A percentile compares a stretch with the other conserved stretches of the same genome.
phyloP scores from a whole-genome alignment of 2,329 filamentous ascomycete genomes.

The Verticillium alfalfae region DNA sequence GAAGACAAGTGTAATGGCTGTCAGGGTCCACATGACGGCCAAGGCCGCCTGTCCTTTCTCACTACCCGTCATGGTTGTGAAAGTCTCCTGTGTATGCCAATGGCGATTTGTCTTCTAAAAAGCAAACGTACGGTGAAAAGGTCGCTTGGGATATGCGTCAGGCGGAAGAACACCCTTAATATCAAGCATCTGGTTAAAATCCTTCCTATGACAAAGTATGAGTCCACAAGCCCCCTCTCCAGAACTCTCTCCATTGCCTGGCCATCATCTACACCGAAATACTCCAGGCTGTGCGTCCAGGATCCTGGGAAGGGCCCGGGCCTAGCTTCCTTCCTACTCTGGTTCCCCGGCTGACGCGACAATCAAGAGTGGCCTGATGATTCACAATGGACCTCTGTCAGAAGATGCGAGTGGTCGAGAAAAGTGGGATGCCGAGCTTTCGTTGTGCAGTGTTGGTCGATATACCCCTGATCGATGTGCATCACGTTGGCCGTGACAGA shows the following conservation, averaged over 20 bases:
- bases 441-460: not conserved
- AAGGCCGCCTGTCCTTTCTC: not conserved
- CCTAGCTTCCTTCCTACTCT: not conserved
- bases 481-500: not conserved
- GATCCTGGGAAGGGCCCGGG: not conserved
- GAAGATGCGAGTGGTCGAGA: not conserved
- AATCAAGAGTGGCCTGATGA: not conserved
- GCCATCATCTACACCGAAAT: too few species aligned
- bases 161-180: too few species aligned
- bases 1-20: slow-evolving; percentile 17
- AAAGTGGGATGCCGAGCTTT: not conserved
- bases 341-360: too few species aligned
- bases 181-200: too few species aligned
- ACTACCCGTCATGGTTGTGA: not conserved
- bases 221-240: too few species aligned
- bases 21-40: slow-evolving; percentile 19
- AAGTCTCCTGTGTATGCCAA: not conserved
- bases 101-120: too few species aligned
- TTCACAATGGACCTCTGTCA: not conserved
- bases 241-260: too few species aligned
- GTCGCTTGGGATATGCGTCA: too few species aligned
- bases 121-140: too few species aligned
- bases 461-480: not conserved
- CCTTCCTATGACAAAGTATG: too few species aligned
- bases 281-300: not conserved